Evolutionary conservation across 1,284 basidiomycete species (phyloP), one percentile per base, ranked within the genome.

Genomic region (Rhodotorula mucilaginosa): DNA sequence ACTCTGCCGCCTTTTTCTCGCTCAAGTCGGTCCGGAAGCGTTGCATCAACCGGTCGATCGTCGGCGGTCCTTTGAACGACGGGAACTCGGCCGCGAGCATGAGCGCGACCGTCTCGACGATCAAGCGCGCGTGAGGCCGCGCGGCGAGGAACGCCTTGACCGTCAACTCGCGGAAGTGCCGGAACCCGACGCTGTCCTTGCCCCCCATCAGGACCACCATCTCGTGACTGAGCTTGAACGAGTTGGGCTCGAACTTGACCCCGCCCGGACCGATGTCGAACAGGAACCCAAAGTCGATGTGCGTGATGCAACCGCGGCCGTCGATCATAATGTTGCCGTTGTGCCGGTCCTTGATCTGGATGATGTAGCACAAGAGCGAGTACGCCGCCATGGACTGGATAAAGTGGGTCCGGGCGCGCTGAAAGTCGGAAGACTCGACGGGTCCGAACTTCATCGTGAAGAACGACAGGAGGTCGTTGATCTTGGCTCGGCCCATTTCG

Each of bases 291-390:
- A 99, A 99, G 82, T 99, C 95, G 75, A 98, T 89, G 80, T 99
- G 96, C 6, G 97, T 87, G 72, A 99, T 92, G 80, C 97, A 94
- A 0, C 96, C 96, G 72, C 95, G 91, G 12, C 91, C 93, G 79
- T 97, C 94, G 71, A 99, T 96, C 95, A 99, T 97, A 79, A 98
- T 98, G 81, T 99, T 99, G 29, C 96, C 96, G 79, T 98, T 98
- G 82, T 99, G 96, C 51, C 96, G 84, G 81, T 99, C 97, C 82
- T 97, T 96, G 82, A 98, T 93, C 81, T 99, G 96, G 54, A 98
- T 83, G 74, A 98, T 93, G 82, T 97, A 98, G 81, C 96, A 99
- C 18, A 93, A 92, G n/a, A 99, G 89, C 49, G 94, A 97, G 82
- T 99, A 99, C 26, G 94, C 97, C 1, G 97, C 97, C 97, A 99